A percentile compares a stretch with the other conserved stretches of the same genome.
Evolutionary conservation across 129 eudicot genomes (phyloP).

Genomic region (Glebionis coronaria): DNA sequence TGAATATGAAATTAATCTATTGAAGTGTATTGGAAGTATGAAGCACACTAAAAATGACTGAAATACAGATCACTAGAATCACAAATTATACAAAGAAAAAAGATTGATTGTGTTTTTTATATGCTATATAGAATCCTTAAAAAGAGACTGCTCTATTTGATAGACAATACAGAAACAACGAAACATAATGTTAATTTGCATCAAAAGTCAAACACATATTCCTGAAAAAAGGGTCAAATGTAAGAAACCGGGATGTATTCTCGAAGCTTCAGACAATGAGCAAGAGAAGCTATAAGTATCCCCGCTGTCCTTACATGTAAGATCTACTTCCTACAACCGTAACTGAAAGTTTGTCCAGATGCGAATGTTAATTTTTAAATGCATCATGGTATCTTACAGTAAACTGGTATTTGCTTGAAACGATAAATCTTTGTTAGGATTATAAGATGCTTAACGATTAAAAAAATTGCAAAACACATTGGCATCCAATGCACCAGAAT

Average conservation of each 20-base stretch:
- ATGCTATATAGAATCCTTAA: background rate
- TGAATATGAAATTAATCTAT: background rate
- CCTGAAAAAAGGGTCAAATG: constrained; percentile 3
- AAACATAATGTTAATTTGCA: background rate
- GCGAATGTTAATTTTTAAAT: no score
- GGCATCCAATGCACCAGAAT: no score
- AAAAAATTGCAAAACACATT: no score
- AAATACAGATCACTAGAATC: background rate
- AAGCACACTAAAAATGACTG: background rate
- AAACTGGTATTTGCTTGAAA: no score
- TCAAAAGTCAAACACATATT: background rate
- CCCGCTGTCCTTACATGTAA: background rate
- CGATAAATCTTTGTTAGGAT: no score
- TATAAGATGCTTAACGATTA: no score
- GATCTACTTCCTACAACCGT: constrained; percentile 13
- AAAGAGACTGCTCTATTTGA: constrained; percentile 16
- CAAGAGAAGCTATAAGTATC: background rate
- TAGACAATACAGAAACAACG: background rate
- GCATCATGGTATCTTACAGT: no score
- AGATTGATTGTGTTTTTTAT: background rate
- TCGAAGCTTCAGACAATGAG: constrained; percentile 6
- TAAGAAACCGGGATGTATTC: background rate
- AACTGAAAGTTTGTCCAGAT: background rate
- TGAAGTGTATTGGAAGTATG: constrained; percentile 3
- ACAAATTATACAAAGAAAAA: background rate